Percentiles rank a stretch among this genome's conserved stretches.
Evolutionary conservation across 2,329 filamentous ascomycete species (phyloP).

Genomic region (Microcyclospora pomicola): DNA sequence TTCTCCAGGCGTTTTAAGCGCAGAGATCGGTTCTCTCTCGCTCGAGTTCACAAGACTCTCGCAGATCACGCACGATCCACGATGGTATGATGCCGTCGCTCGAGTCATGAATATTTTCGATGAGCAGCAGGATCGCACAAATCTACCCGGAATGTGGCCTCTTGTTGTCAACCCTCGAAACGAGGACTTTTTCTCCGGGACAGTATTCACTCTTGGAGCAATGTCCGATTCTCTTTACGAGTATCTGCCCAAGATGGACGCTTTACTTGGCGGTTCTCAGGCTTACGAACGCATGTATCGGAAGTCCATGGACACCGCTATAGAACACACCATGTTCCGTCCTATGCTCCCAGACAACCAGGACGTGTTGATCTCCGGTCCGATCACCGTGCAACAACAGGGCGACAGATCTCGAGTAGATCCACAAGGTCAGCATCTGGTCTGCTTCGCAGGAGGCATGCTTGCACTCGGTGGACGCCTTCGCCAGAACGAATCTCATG

Average conservation of each 20-base stretch:
- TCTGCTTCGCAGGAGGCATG: constrained; percentile 50
- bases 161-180: constrained; percentile 29
- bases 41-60: constrained; percentile 37
- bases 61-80: constrained; percentile 30
- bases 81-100: constrained; percentile 34
- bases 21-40: constrained; percentile 34
- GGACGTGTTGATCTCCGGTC: constrained; percentile 35
- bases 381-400: constrained; percentile 25
- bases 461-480: constrained; percentile 45
- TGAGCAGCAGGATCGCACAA: constrained; percentile 28
- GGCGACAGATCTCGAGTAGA: constrained; percentile 25
- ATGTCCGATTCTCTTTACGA: constrained; percentile 27
- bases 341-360: constrained; percentile 34
- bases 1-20: constrained; percentile 25
- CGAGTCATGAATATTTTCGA: constrained; percentile 30
- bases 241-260: constrained; percentile 35
- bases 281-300: constrained; percentile 45
- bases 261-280: constrained; percentile 33
- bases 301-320: constrained; percentile 28
- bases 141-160: constrained; percentile 36
- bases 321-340: constrained; percentile 33
- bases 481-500: constrained; percentile 40
- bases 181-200: constrained; percentile 28
- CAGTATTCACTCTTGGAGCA: constrained; percentile 22
- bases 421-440: constrained; percentile 43